A percentile compares a stretch with the other conserved stretches of the same genome.
Conservation (phyloP, 495 filamentous ascomycete species). For the Saxophila tyrrhenica region DNA sequence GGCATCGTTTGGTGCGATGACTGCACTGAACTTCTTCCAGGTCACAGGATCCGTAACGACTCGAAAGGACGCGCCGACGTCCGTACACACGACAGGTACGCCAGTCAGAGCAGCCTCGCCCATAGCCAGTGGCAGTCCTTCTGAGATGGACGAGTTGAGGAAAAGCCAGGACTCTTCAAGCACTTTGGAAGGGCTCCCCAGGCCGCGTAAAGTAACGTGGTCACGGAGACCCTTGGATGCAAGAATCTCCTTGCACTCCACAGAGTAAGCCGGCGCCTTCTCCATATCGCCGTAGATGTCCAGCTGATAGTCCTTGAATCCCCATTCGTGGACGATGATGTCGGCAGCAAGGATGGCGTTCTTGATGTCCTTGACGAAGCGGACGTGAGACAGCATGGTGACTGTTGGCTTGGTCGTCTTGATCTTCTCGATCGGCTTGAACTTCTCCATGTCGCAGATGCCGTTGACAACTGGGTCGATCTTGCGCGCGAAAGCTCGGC, state of each 20-base stretch:
- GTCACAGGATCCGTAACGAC: constrained; percentile 52
- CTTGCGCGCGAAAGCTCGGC: constrained; percentile 48
- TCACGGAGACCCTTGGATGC: constrained; percentile 46
- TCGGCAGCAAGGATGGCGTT: constrained; percentile 52
- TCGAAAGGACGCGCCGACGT: constrained; percentile 51
- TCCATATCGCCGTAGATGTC: constrained; percentile 54
- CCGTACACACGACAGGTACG: constrained; percentile 53
- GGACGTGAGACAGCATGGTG: constrained; percentile 54
- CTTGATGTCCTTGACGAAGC: constrained; percentile 58
- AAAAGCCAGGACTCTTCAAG: constrained; percentile 55
- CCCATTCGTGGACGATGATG: constrained; percentile 56
- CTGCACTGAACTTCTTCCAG: constrained; percentile 46
- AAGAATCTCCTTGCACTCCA: constrained; percentile 51
- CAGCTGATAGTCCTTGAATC: constrained; percentile 51
- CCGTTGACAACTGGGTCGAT: constrained; percentile 60
- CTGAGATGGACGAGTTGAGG: constrained; percentile 55
- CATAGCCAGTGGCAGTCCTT: constrained; percentile 54
- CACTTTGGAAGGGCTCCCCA: constrained; percentile 45
- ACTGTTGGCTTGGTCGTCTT: constrained; percentile 47
- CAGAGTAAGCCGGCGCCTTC: constrained; percentile 48
- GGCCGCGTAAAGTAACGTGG: constrained; percentile 43
- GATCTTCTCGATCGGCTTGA: constrained; percentile 47
- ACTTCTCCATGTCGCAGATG: constrained; percentile 54
- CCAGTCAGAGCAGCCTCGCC: constrained; percentile 55
- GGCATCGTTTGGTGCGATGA: constrained; percentile 54